A percentile compares a stretch with the other conserved stretches of the same genome.
Evolutionary conservation across 2,329 filamentous ascomycete genomes (phyloP).

Genomic region (Microdochium trichocladiopsis): DNA sequence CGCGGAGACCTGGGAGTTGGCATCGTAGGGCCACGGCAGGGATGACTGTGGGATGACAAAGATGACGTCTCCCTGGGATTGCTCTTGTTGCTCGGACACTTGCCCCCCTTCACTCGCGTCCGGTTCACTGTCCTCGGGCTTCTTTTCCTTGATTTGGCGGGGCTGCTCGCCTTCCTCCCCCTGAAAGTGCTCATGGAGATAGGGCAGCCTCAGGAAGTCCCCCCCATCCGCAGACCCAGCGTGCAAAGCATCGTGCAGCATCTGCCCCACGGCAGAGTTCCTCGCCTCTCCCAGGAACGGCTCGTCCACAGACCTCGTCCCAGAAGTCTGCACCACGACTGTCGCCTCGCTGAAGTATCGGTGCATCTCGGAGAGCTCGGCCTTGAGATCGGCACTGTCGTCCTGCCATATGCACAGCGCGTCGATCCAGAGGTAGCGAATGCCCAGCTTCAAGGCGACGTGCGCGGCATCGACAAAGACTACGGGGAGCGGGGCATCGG

Average conservation of each 20-base stretch:
- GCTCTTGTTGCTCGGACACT: background rate
- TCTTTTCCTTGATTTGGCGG: background rate
- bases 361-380: background rate
- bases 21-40: background rate
- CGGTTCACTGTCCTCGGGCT: background rate
- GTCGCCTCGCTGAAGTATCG: background rate
- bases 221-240: background rate
- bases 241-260: background rate
- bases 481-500: background rate
- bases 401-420: conserved; percentile 10
- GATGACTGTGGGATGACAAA: background rate
- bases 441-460: conserved; percentile 1
- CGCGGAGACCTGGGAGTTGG: background rate
- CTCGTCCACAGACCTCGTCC: background rate
- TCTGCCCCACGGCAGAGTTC: background rate
- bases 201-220: background rate
- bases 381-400: background rate
- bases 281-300: background rate
- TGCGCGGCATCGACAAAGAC: conserved; percentile 1
- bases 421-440: conserved; percentile 7
- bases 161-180: background rate
- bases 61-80: background rate
- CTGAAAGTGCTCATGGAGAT: background rate
- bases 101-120: background rate
- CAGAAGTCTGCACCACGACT: background rate